Evolutionary conservation across 441 rosid genomes (phyloP), one percentile per base, ranked within the genome.

Genomic region (Adansonia rubrostipa): DNA sequence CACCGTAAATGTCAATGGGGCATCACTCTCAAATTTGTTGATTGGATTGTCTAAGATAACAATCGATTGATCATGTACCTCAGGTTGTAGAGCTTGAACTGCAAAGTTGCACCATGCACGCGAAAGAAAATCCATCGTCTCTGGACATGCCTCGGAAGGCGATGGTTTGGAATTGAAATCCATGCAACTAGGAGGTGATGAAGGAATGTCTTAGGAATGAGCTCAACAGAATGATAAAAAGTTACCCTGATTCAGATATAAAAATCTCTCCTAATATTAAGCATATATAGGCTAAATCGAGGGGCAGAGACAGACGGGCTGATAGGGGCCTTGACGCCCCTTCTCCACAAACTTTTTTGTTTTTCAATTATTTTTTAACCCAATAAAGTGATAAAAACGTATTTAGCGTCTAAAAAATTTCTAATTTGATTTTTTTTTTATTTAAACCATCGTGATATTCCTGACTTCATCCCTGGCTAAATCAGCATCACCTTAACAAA

Each of bases 101-200:
- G 98, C 96, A 62, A 93, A 92, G 79, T 92, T 86, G 82, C 99
- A 95, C 98, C 98, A 95, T 44, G 95, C 85, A 11, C 81, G 79
- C 6, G 99, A 95, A 57, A 95, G 94, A 82, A 92, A 92, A 81
- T 93, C 99, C 97, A 95, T 86, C n/a, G 96, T 84, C 62, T 95
- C 97, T 33, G 96, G 96, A 81, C 89, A 93, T 84, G 97, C 96
- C 74, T 93, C 97, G 11, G 98, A 92, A 44, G 95, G 95, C 4
- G 88, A 78, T 50, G 86, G 81, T 64, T 82, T 89, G 68, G 81
- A 73, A 48, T 63, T 77, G 47, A 83, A 47, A 54, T 87, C 93
- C 88, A 92, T 50, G 61, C 44, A 77, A 77, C 71, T 48, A 33
- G 71, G n/a, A 71, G 64, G 11, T 2, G 5, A 51, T 20, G 22